These are phyloP conservation scores for Tricholoma flavovirens DNA, from an alignment of 768 basidiomycete species.

Conservation along the genomic window DNA sequence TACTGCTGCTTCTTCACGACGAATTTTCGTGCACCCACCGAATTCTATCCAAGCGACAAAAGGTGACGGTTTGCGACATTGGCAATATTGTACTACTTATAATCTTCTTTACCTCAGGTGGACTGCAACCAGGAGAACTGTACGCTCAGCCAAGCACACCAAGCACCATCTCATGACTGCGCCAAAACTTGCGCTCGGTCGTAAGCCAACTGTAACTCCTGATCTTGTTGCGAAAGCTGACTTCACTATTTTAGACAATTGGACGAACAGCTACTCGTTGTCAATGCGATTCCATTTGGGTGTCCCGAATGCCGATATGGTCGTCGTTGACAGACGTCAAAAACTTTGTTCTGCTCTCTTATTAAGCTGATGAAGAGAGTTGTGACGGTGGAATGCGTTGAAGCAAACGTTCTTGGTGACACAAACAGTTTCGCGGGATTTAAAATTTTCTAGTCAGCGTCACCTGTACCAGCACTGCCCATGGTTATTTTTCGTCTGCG, in stretches of 20 bases:
- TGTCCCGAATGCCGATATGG: slow-evolving; percentile 1
- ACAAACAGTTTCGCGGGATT: neutral
- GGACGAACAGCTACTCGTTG: neutral
- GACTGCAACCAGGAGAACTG: slow-evolving; percentile 42
- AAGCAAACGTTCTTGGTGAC: no score
- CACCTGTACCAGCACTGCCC: neutral
- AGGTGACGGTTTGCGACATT: slow-evolving; percentile 18
- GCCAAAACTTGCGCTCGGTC: slow-evolving; percentile 27
- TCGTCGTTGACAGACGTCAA: neutral
- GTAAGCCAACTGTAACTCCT: slow-evolving; percentile 19
- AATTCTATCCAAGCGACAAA: slow-evolving; percentile 24
- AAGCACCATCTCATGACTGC: slow-evolving; percentile 30
- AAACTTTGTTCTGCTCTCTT: neutral
- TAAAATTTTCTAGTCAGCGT: neutral
- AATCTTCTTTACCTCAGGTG: slow-evolving; percentile 27
- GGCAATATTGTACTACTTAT: neutral
- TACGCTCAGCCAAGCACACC: slow-evolving; percentile 33
- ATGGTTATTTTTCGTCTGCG: neutral
- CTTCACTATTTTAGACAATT: neutral
- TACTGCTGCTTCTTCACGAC: slow-evolving; percentile 25
- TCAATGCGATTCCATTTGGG: neutral
- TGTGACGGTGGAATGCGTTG: neutral
- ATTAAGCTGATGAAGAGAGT: neutral
- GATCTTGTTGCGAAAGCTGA: neutral
- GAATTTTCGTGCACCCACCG: slow-evolving; percentile 30